Conservation (phyloP, 805 yeast genomes). For the Kluyveromyces aestuarii region DNA sequence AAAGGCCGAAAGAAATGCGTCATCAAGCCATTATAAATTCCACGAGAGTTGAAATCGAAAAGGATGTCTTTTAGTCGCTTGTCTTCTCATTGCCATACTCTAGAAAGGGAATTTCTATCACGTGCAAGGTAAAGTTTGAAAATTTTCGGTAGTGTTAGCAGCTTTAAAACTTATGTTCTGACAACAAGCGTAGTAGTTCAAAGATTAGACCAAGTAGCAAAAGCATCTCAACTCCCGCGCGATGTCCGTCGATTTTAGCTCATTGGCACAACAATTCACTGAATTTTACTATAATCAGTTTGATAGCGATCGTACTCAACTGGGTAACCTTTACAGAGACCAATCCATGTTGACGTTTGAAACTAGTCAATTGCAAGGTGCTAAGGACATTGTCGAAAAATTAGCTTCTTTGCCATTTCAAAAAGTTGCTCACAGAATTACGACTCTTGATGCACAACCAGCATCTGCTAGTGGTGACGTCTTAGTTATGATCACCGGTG, state of each 20-base stretch:
- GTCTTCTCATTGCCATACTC: too few species aligned
- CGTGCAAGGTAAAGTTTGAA: background rate
- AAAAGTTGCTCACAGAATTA: slow-evolving; percentile 87
- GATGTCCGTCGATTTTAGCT: slow-evolving; percentile 36
- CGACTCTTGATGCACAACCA: slow-evolving; percentile 97
- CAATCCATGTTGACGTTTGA: slow-evolving; percentile 97
- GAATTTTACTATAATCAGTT: slow-evolving; percentile 92
- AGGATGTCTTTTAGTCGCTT: too few species aligned
- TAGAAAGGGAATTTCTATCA: background rate
- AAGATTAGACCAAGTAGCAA: slow-evolving; percentile 4
- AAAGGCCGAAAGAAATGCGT: too few species aligned
- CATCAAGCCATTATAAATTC: too few species aligned
- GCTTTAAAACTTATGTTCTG: too few species aligned
- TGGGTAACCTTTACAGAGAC: slow-evolving; percentile 91
- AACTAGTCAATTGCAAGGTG: slow-evolving; percentile 89
- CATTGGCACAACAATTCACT: slow-evolving; percentile 70
- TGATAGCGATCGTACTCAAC: slow-evolving; percentile 83
- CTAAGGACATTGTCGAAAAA: slow-evolving; percentile 86
- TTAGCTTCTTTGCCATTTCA: slow-evolving; percentile 81
- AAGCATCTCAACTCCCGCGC: background rate
- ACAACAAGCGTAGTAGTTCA: background rate
- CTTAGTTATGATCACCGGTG: slow-evolving; percentile 96
- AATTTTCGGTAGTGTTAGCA: background rate
- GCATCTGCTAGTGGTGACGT: slow-evolving; percentile 90
- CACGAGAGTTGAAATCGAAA: too few species aligned